Base-by-base conservation (phyloP, 2,329 filamentous ascomycete species). In the Colletotrichum tropicale region DNA sequence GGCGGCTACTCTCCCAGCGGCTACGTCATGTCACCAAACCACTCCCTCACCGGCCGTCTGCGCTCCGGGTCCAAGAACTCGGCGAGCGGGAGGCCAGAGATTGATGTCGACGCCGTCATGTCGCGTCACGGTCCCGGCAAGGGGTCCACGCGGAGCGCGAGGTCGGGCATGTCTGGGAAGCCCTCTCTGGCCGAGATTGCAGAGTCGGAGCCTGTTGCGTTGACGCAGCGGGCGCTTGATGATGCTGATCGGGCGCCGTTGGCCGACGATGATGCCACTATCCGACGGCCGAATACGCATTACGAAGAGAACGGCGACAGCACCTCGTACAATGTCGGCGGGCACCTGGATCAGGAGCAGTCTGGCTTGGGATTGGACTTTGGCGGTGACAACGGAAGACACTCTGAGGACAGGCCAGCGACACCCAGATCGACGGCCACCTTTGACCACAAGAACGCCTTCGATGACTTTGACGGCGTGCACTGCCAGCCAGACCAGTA, bases 381-480 rank as follows among this genome's bases (percentile, higher is more conserved):
- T 73, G 70, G 70, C 13, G 74, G 52, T 21, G 52, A 66, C 74
- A n/a, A 58, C 58, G 15, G 61, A 76, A 64, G 64, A 56, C 43
- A 61, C 18, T 60, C 75, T 3, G 76, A 79, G 8, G 72, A 80
- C 15, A 74, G 79, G 61, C 80, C 84, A 18, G 82, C 85, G 1
- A 79, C 80, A 34, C 69, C 71, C 3, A 60, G 66, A 2, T 78
- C 77, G 3, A 76, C 71, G 21, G 61, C 72, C 12, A 91, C 91
- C 5, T 86, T 90, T 12, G 89, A 86, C 13, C 91, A 21, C 87
- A 92, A 77, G 85, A 88, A 89, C 52, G 90, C 94, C 5, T 97
- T 96, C 86, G 90, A 92, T 56, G 94, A 96, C 82, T 97, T 97
- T 81, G 95, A 97, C 81, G 95, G 95, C 48, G 93, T 94, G 16